Conservation (phyloP, 2,329 filamentous ascomycete species). For the Aaosphaeria pasadenensis region DNA sequence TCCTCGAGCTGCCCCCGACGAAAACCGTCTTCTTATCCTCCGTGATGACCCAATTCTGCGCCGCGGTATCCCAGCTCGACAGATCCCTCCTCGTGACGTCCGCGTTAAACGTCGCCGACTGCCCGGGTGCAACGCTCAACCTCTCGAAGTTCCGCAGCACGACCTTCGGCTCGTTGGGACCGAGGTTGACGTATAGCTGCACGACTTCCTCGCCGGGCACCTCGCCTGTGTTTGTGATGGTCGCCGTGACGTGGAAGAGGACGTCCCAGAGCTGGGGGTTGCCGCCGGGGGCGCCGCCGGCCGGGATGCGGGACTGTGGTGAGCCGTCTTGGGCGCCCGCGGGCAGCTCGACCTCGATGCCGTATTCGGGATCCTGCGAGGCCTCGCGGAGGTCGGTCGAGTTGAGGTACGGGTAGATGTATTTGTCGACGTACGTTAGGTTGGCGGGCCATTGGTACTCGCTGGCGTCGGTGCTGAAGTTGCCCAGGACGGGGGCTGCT, state of each 20-base stretch:
- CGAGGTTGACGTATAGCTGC: slow-evolving; percentile 75
- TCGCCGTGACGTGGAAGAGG: slow-evolving; percentile 64
- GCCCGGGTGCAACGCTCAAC: slow-evolving; percentile 67
- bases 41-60: slow-evolving; percentile 80
- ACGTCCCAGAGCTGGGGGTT: slow-evolving; percentile 65
- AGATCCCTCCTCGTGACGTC: slow-evolving; percentile 76
- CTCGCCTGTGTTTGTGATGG: slow-evolving; percentile 68
- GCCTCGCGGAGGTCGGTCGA: slow-evolving; percentile 57
- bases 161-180: slow-evolving; percentile 64
- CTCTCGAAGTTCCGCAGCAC: slow-evolving; percentile 80
- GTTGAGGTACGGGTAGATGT: slow-evolving; percentile 74
- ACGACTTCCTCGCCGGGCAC: slow-evolving; percentile 67
- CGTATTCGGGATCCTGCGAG: slow-evolving; percentile 59
- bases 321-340: slow-evolving; percentile 54
- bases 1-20: slow-evolving; percentile 59
- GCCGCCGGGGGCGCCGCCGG: slow-evolving; percentile 62
- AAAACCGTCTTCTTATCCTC: slow-evolving; percentile 57
- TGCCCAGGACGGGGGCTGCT: slow-evolving; percentile 63
- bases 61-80: slow-evolving; percentile 76
- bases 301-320: slow-evolving; percentile 58
- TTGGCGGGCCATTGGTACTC: slow-evolving; percentile 68
- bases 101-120: slow-evolving; percentile 63
- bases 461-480: slow-evolving; percentile 58
- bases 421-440: slow-evolving; percentile 52
- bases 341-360: slow-evolving; percentile 58